A percentile compares a stretch with the other conserved stretches of the same genome.
Evolutionary conservation across 2,329 filamentous ascomycete species (phyloP).

Genomic region (Talaromyces sp.): DNA sequence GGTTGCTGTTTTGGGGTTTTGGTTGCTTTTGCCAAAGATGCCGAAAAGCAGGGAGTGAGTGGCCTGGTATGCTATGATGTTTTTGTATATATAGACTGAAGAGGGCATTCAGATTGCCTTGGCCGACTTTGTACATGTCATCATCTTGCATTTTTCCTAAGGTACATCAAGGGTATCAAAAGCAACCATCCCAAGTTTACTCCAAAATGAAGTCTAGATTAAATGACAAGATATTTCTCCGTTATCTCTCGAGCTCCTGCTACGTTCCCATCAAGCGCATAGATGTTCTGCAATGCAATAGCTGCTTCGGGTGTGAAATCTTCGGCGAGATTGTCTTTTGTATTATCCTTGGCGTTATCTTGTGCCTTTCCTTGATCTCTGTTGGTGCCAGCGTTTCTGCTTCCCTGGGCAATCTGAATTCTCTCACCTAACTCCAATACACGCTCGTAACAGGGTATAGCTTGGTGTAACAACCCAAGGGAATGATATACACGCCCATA

Average conservation of each 20-base stretch:
- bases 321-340: conserved; percentile 39
- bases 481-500: conserved; percentile 72
- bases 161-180: conserved; percentile 1
- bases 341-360: not conserved
- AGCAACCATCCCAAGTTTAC: not conserved
- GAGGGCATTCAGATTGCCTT: not conserved
- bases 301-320: conserved; percentile 68
- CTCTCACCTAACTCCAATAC: conserved; percentile 51
- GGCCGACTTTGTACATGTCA: not conserved
- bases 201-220: conserved; percentile 13
- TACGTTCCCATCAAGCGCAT: conserved; percentile 61
- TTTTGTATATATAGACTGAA: not conserved
- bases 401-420: conserved; percentile 29
- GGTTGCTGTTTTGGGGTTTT: conserved; percentile 49
- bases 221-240: conserved; percentile 56
- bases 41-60: conserved; percentile 12
- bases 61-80: not conserved
- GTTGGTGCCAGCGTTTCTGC: not conserved
- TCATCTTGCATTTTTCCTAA: not conserved
- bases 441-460: conserved; percentile 66
- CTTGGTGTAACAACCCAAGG: conserved; percentile 68
- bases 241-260: conserved; percentile 60
- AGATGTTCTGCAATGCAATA: conserved; percentile 68
- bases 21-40: conserved; percentile 39
- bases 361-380: not conserved